Base-by-base conservation (phyloP, 176 grass and related monocot genomes). In the Thinopyrum elongatum region DNA sequence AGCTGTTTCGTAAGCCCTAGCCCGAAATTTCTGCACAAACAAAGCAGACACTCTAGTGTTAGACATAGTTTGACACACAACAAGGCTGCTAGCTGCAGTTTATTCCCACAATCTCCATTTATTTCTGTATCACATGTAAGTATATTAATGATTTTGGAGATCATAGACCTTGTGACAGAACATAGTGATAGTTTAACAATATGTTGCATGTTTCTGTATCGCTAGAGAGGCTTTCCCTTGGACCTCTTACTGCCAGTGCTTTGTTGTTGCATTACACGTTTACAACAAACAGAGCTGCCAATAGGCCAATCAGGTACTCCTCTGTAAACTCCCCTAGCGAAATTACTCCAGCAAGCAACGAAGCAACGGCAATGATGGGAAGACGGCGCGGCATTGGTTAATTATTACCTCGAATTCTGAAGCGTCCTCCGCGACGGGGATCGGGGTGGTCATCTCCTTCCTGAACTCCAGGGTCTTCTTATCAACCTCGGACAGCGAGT, bases 391-490 rank as follows among this genome's bases (percentile, higher is more conserved):
- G 8, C 19, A 36, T 22, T 9, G 55, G 55, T 33, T 66, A 65
- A 36, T 89, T 78, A 25, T 89, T 74, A 95, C 95, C 91, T 98
- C 87, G 12, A 92, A 81, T 59, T 23, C 61, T 0, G 90, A 82
- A 38, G 88, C 81, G 60, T 92, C 78, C 57, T 91, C 79, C 7
- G 79, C 30, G 35, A 83, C 29, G 22, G 71, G 16, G 11, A n/a
- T 38, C 21, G 71, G 73, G 63, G 82, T 81, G 3, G 79, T 53
- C 79, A 81, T 53, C 31, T 41, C 73, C 64, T 86, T 88, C 79
- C 86, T 88, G 34, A 95, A 91, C 79, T 90, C 79, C 16, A 27
- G 79, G 30, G 94, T 92, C 84, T 82, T 94, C 80, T 85, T 38
- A 47, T 85, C 86, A 59, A 98, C 46, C 72, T 95, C 94, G 22